phyloP scores from a whole-genome alignment of 805 yeast species.

The Suhomyces prunicola region DNA sequence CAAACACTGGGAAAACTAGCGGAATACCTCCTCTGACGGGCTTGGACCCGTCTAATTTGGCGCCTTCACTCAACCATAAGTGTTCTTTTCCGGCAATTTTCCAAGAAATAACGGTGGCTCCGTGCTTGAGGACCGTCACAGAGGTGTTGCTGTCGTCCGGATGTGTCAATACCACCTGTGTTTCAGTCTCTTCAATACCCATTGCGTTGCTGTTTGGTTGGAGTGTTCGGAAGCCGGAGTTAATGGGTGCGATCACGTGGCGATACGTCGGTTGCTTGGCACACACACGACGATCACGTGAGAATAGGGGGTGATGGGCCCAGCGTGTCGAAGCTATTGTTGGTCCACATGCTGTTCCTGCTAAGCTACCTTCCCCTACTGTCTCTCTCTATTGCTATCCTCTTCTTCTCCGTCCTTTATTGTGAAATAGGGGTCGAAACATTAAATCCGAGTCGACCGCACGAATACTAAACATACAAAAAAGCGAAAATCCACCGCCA shows the following conservation, averaged over 20 bases:
- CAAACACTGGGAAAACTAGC: slow-evolving; percentile 90
- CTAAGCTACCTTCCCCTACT: not conserved
- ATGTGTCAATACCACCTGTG: slow-evolving; percentile 57
- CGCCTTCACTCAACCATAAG: slow-evolving; percentile 75
- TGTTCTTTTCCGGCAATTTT: slow-evolving; percentile 64
- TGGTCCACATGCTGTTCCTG: not conserved
- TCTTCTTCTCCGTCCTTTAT: not conserved
- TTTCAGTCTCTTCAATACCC: slow-evolving; percentile 67
- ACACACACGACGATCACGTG: not conserved
- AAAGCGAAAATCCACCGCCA: not conserved
- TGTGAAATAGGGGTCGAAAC: not conserved
- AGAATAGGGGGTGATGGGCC: not conserved
- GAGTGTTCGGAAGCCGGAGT: not conserved
- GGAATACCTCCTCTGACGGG: slow-evolving; percentile 99
- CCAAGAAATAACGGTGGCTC: slow-evolving; percentile 92
- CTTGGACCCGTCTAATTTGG: slow-evolving; percentile 84
- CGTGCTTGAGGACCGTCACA: slow-evolving; percentile 74
- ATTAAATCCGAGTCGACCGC: not conserved
- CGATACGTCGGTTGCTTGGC: not conserved
- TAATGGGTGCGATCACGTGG: not conserved
- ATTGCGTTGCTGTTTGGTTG: slow-evolving; percentile 25
- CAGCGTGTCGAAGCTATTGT: not conserved
- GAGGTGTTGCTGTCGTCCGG: slow-evolving; percentile 50
- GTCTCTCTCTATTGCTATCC: not conserved
- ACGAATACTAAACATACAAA: not conserved